Evolutionary conservation across 2,329 filamentous ascomycete genomes (phyloP), one percentile per base, ranked within the genome.

Genomic region (Trichoderma atrobrunneum): DNA sequence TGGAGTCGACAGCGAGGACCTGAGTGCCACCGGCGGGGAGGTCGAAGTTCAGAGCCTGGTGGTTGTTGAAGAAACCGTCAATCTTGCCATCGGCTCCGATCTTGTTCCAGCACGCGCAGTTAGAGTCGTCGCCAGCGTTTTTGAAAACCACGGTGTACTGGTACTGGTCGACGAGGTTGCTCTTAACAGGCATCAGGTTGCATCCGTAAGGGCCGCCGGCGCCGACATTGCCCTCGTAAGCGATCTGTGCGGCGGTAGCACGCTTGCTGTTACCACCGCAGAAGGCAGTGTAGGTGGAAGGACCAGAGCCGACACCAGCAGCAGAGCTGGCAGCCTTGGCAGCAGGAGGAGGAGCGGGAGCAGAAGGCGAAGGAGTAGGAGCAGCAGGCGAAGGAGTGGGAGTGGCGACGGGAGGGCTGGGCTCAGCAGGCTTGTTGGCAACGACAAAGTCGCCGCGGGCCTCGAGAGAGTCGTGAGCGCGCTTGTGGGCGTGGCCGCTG

Each of bases 71-170:
- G 82, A 85, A 85, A 75, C 86, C 86, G 76, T 86, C 81, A 78
- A 87, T 82, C 43, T 73, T 71, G 51, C 81, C 80, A 61, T 81
- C 75, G 16, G 80, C 77, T 59, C 86, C 86, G 69, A 87, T 86
- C 85, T 88, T 88, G 84, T 86, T 85, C 81, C 80, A 87, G 81
- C 82, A 84, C 43, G 76, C 76, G 77, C 86, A 87, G 57, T 78
- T 54, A 73, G 80, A 76, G 70, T 81, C 80, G 59, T 76, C 65
- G 74, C 71, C 77, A 66, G 79, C 78, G 65, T 80, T 81, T 77
- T 82, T 81, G 67, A 77, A 78, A 77, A 86, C 85, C 74, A 81
- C 73, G 24, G 80, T 79, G 81, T 87, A 86, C 68, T 84, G 73
- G 81, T 87, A 88, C 74, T 82, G 67, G 73, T 76, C 63, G 73